A percentile compares a stretch with the other conserved stretches of the same genome.
These are phyloP conservation scores for Arthroderma sp. DNA, from an alignment of 2,329 filamentous ascomycete genomes.

Conservation along the genomic window DNA sequence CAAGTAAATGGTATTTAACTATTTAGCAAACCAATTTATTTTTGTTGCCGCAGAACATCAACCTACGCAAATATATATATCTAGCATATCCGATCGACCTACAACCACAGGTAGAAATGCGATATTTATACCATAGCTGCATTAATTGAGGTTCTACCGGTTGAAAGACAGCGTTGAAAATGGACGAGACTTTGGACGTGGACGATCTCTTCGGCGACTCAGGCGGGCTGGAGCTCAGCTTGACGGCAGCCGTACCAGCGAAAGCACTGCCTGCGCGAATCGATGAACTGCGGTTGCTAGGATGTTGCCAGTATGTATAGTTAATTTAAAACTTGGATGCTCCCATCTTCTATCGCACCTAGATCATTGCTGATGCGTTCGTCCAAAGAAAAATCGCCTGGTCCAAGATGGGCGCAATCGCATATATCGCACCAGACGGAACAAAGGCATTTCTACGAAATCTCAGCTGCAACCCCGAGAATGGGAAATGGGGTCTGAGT, in stretches of 20 bases:
- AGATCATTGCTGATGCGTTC: neutral
- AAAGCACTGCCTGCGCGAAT: slow-evolving; percentile 61
- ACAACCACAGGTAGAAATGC: neutral
- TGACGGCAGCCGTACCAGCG: slow-evolving; percentile 42
- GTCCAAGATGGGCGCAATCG: slow-evolving; percentile 79
- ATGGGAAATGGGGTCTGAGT: slow-evolving; percentile 65
- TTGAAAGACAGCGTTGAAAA: slow-evolving; percentile 22
- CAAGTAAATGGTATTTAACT: too few relatives aligned
- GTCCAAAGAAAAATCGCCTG: slow-evolving; percentile 60
- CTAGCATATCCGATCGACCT: neutral
- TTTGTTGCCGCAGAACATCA: neutral
- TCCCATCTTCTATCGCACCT: neutral
- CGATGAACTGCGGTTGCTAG: slow-evolving; percentile 61
- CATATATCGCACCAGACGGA: slow-evolving; percentile 63
- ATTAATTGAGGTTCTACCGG: neutral
- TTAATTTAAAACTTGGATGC: neutral
- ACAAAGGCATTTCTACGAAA: slow-evolving; percentile 59
- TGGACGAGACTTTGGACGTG: slow-evolving; percentile 49
- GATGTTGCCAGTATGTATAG: slow-evolving; percentile 65
- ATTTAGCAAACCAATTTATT: too few relatives aligned
- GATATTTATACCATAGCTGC: neutral
- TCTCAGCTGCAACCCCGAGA: slow-evolving; percentile 54
- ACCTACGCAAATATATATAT: neutral
- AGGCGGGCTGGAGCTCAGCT: slow-evolving; percentile 45
- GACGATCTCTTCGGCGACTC: slow-evolving; percentile 66